Evolutionary conservation across 2,329 filamentous ascomycete species (phyloP), one percentile per base, ranked within the genome.

Genomic region (Cryoendolithus antarcticus): DNA sequence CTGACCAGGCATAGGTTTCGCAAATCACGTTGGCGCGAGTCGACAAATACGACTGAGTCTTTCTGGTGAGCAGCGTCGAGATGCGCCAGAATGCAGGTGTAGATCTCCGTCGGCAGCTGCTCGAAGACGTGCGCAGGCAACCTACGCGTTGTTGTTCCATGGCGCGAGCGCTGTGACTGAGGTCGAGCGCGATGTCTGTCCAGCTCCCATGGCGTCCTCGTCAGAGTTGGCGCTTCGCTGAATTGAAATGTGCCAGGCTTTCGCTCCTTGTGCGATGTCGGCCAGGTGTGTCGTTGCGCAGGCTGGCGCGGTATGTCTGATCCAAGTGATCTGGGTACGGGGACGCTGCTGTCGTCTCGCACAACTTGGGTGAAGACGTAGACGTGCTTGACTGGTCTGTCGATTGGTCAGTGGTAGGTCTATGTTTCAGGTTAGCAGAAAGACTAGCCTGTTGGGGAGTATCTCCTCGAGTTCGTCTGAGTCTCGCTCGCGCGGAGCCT

Each of bases 1-100:
- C 67, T 73, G 11, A 70, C 72, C 44, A 75, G 53, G 35, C 69
- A 65, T 24, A 77, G 57, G 35, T 65, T 64, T 45, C 65, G 62
- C 12, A 77, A 53, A 50, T 77, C 73, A 40, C 63, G 62, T 45
- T 74, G 61, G 44, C 70, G 72, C 48, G 72, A 74, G 38, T 68
- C 66, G 33, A 66, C 58, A 51, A 73, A 75, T 28, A 67, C 61
- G 13, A 51, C 48, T 3, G 46, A 27, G 9, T 42, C 30, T 47
- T 46, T 34, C 8, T 45, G 47, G 48, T 75, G 66, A 19, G 70
- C 47, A 6, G 53, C 48, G 39, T 70, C 62, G 30, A 77, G 50
- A 40, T 73, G 67, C 28, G 62, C 56, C 8, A 75, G 45, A 30
- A 77, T 71, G 41, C 64, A 70, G 40, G 72, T 66, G 44, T 74